These are phyloP conservation scores for Penicillium sp. DNA, from an alignment of 2,329 filamentous ascomycete species.

Conservation along the genomic window DNA sequence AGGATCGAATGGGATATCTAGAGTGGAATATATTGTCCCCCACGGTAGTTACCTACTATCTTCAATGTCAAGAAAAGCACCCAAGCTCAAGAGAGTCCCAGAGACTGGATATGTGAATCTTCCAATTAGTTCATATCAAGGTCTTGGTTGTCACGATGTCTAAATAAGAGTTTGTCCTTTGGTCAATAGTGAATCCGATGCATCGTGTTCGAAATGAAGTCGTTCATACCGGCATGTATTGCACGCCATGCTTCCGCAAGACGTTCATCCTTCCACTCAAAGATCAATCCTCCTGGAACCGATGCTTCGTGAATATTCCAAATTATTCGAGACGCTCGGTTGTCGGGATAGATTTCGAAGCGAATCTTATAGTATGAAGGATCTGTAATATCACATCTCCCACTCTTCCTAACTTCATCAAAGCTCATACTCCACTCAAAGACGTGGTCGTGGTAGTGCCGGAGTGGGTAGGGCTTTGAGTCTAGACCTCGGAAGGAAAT, in stretches of 20 bases:
- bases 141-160: not conserved
- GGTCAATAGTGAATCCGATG: not conserved
- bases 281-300: not conserved
- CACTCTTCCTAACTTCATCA: not conserved
- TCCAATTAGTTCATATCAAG: not conserved
- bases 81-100: not conserved
- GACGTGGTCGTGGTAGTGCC: slow-evolving; percentile 5
- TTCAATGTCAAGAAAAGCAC: not conserved
- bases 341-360: not conserved
- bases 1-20: no score
- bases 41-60: not conserved
- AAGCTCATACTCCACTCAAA: slow-evolving; percentile 7
- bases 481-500: not conserved
- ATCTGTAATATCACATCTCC: slow-evolving; percentile 3
- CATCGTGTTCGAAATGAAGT: not conserved
- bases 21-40: not conserved
- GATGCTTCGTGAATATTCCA: not conserved
- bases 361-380: slow-evolving; percentile 1
- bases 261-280: slow-evolving; percentile 1
- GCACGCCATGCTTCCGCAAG: not conserved
- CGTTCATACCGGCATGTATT: not conserved
- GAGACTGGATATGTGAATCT: not conserved
- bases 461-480: not conserved
- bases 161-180: not conserved
- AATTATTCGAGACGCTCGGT: not conserved